Base-by-base conservation (phyloP, 1,284 basidiomycete genomes). In the Jaminaea rosea region DNA sequence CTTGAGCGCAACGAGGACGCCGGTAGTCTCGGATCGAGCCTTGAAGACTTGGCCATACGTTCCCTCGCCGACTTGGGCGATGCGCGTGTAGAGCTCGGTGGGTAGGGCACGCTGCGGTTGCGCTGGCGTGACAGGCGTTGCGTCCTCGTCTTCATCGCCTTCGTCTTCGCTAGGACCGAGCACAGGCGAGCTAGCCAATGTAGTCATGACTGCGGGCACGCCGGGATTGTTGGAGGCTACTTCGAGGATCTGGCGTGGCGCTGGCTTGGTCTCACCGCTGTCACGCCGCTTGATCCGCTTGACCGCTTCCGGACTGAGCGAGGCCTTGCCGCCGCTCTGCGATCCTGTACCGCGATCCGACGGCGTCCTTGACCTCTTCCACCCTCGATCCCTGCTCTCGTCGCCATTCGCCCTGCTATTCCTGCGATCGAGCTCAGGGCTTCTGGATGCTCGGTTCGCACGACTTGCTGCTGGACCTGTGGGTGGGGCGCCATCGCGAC, bases 41-140 rank as follows among this genome's bases (percentile, higher is more conserved):
- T 99, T 99, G 80, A 96, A 99, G 0, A 99, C 94, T 75, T 99
- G 96, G 15, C 94, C 94, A 72, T 98, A 99, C 1, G 94, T 99
- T 2, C 94, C 94, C 74, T 98, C 93, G 15, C 94, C 94, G 29
- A 99, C 94, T 71, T 97, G 92, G 47, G 83, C 86, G 31, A 98
- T 79, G 50, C 92, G 87, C 48, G 83, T 82, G 75, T 98, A 99
- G 11, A 92, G 68, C 55, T 80, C 79, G 24, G 50, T 56, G 21
- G 55, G 60, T 4, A 26, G 23, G 74, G 36, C 41, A 19, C 51
- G 29, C 28, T 19, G 27, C 24, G 39, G 39, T 3, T 11, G 13
- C 7, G 23, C 17, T 42, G 2, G 19, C 39, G 11, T 5, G 3
- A 21, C 23, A 11, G 7, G 17, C 5, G 4, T 4, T 42, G 39